Evolutionary conservation across 257 asterid species (phyloP), one percentile per base, ranked within the genome.

Genomic region (Solanum pinnatisectum): DNA sequence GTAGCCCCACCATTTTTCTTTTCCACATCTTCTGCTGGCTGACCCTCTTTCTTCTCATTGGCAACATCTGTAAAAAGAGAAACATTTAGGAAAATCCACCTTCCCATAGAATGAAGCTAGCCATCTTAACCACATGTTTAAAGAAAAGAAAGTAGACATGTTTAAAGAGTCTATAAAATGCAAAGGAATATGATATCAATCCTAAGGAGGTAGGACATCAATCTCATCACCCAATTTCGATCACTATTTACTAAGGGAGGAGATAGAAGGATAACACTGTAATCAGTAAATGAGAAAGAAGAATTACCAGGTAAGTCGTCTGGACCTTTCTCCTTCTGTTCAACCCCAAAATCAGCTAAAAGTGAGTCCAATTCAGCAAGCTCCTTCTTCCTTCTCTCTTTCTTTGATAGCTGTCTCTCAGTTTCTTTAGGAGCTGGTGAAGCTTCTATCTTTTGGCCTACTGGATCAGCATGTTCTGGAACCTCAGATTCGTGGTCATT

Each of bases 341-440:
- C 91, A 84, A 89, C 92, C 83, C 95, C 95, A 86, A 95, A 94
- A 92, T 97, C 96, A 88, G 98, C 99, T 87, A 97, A 92, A 90
- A 97, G 92, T 15, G 98, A 98, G 89, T 97, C 99, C 87, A 97
- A 93, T 87, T 96, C 99, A 32, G 96, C 99, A 84, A 97, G 96
- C 93, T 97, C 99, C 92, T 97, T 96, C 89, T 95, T 97, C 95
- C 92, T 94, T 88, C 93, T 89, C 92, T 96, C 98, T 92, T 97
- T 96, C 96, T 97, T 97, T 15, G 99, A 96, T 44, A 97, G 94
- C 91, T 97, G 99, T 89, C 95, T 93, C 87, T 95, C 99, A 44
- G 98, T 35, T 90, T 94, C 99, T 88, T 94, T 97, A 27, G 96
- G 96, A 73, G 94, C 95, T 86, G 83, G 73, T 36, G 74, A 56